phyloP scores from a whole-genome alignment of 2,329 filamentous ascomycete genomes.

The Paecilomyces formosus region DNA sequence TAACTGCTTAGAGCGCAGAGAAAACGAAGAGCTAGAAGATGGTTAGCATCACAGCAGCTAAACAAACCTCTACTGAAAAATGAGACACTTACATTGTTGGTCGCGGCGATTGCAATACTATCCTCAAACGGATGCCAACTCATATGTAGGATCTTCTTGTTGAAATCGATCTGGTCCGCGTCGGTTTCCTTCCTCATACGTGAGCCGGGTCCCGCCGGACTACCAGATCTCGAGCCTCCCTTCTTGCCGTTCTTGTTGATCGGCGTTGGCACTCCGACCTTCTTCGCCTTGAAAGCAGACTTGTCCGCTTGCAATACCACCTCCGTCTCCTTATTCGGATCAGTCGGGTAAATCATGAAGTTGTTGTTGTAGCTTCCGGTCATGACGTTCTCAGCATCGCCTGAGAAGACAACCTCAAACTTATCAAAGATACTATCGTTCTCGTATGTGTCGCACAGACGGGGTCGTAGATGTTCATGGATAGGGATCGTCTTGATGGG shows the following conservation, averaged over 20 bases:
- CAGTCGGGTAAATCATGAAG: slow-evolving; percentile 99
- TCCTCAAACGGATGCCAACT: slow-evolving; percentile 99
- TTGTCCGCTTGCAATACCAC: slow-evolving; percentile 97
- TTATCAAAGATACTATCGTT: slow-evolving; percentile 99
- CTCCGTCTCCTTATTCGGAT: slow-evolving; percentile 92
- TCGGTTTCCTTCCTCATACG: slow-evolving; percentile 99
- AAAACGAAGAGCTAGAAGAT: slow-evolving; percentile 63
- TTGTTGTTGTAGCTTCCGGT: slow-evolving; percentile 99
- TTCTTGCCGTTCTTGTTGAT: slow-evolving; percentile 92
- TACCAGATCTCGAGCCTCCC: slow-evolving; percentile 76
- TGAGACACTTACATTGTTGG: slow-evolving; percentile 79
- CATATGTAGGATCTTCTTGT: slow-evolving; percentile 99
- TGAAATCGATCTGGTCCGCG: slow-evolving; percentile 98
- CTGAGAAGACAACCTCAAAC: slow-evolving; percentile 98
- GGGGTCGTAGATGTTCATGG: slow-evolving; percentile 89
- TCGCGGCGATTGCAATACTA: slow-evolving; percentile 98
- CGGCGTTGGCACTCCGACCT: slow-evolving; percentile 93
- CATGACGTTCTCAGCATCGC: slow-evolving; percentile 98
- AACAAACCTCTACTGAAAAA: background rate
- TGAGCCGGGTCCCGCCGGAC: slow-evolving; percentile 79
- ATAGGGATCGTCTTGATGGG: slow-evolving; percentile 98
- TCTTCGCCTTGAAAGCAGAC: slow-evolving; percentile 99
- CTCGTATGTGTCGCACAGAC: slow-evolving; percentile 96
- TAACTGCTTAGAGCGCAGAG: slow-evolving; percentile 54
- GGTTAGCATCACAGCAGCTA: slow-evolving; percentile 8